phyloP scores from a whole-genome alignment of 1,139 yeast species.

The Magnusiomyces fungicola region DNA sequence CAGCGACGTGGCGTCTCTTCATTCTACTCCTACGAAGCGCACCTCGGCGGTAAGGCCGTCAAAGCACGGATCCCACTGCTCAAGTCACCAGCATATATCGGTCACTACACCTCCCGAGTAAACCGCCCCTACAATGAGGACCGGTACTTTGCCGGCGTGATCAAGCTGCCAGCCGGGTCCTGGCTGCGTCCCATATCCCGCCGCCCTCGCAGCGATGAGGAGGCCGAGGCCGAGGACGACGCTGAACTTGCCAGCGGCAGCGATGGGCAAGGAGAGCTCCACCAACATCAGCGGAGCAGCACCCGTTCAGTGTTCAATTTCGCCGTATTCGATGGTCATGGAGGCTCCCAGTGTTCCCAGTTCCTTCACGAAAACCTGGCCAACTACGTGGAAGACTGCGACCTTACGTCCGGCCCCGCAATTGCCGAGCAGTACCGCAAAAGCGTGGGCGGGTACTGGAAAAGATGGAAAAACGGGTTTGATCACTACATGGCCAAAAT shows the following conservation, averaged over 20 bases:
- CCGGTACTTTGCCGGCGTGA: slow-evolving; percentile 53
- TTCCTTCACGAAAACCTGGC: slow-evolving; percentile 52
- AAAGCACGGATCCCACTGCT: slow-evolving; percentile 44
- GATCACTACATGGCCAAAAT: slow-evolving; percentile 37
- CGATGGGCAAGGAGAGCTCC: slow-evolving; percentile 15
- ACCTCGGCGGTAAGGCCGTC: slow-evolving; percentile 9
- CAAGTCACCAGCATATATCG: slow-evolving; percentile 69
- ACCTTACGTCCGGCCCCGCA: slow-evolving; percentile 34
- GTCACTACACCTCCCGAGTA: slow-evolving; percentile 72
- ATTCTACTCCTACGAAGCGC: slow-evolving; percentile 9
- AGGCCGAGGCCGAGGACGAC: not conserved
- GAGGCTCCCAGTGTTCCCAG: slow-evolving; percentile 68
- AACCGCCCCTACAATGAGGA: slow-evolving; percentile 80
- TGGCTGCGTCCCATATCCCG: slow-evolving; percentile 33
- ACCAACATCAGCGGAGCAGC: too few relatives aligned
- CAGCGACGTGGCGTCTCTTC: slow-evolving; percentile 11
- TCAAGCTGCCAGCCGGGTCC: slow-evolving; percentile 39
- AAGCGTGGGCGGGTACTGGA: slow-evolving; percentile 82
- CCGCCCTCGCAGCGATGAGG: slow-evolving; percentile 15
- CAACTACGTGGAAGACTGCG: slow-evolving; percentile 45
- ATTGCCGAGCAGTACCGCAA: slow-evolving; percentile 48
- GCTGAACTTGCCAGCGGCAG: slow-evolving; percentile 11
- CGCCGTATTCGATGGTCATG: slow-evolving; percentile 89
- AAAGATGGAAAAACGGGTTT: slow-evolving; percentile 57
- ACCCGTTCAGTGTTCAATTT: slow-evolving; percentile 49